Base-by-base conservation (phyloP, 176 grass and related monocot genomes). In the Oryza meyeriana region DNA sequence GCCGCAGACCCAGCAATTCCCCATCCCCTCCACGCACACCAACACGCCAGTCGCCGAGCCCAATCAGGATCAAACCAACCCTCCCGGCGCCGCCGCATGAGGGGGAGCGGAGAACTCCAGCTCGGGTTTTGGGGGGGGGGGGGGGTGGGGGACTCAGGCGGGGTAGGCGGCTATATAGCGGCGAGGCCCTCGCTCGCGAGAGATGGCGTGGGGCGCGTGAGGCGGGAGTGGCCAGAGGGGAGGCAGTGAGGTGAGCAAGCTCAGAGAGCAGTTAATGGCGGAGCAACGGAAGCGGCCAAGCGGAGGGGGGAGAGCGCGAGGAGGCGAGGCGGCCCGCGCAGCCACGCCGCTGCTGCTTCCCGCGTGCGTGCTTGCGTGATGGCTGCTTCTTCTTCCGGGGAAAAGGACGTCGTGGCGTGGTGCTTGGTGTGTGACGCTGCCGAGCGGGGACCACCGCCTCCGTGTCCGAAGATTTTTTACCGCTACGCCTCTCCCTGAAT, bases 1-100 rank as follows among this genome's bases (percentile, higher is more conserved):
- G 78, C 94, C 79, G 74, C 85, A 91, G 65, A 91, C 82, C 69
- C 85, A 91, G 82, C 94, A 97, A 83, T 87, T 97, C 83, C 94
- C 94, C 94, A 97, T 97, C 64, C 66, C 5, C 52, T 10, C 72
- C 59, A 33, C 88, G 12, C 82, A 16, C 30, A 41, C 20, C 20
- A n/a, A 3, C 55, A 24, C 10, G n/a, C 48, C 13, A 47, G 48
- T 2, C 50, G 20, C 50, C 14, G 17, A 4, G 0, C 40, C 72
- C 58, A 74, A 38, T n/a, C 45, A 48, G 79, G 52, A 32, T 72
- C 72, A 32, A 73, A 34, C 29, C 39, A 59, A 2, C 55, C 55
- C 55, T n/a, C 55, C n/a, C 55, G n/a, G 22, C 55, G 55, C 22
- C 55, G 55, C 55, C 55, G 55, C 55, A 59, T 59, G 38, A 8